Conservation (phyloP, 192 early-diverging fungal genomes). For the Entomortierella chlamydospora region DNA sequence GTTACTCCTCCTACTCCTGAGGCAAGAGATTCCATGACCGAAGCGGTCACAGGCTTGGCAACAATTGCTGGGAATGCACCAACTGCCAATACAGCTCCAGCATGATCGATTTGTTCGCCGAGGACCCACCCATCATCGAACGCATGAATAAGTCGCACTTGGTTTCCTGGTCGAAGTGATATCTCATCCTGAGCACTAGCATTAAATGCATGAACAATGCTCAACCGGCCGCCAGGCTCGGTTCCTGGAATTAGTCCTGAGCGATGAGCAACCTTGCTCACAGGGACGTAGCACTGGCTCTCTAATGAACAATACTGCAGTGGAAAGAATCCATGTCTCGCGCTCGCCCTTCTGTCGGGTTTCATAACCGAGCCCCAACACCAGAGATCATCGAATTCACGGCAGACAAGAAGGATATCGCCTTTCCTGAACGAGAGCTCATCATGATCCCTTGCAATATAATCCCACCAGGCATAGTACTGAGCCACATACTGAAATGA, state of each 20-base stretch:
- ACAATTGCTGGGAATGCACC: constrained; percentile 33
- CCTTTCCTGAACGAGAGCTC: constrained; percentile 52
- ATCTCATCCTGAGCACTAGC: constrained; percentile 33
- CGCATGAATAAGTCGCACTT: constrained; percentile 39
- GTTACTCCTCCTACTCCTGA: constrained; percentile 10
- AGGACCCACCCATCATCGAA: constrained; percentile 52
- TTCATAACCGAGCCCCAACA: constrained; percentile 48
- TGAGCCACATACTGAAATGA: constrained; percentile 51
- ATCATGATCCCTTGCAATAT: constrained; percentile 50
- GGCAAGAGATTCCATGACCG: constrained; percentile 7
- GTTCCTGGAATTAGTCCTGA: constrained; percentile 17
- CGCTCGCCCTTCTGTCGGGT: constrained; percentile 39
- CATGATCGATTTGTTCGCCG: constrained; percentile 50
- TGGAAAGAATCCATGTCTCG: constrained; percentile 49
- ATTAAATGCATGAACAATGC: constrained; percentile 32
- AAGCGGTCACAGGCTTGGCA: constrained; percentile 30
- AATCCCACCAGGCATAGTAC: constrained; percentile 54
- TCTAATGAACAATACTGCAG: constrained; percentile 47
- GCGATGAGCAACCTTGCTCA: constrained; percentile 22
- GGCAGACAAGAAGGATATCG: constrained; percentile 43
- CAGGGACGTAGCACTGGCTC: constrained; percentile 41
- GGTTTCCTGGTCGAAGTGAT: constrained; percentile 47
- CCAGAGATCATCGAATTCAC: constrained; percentile 51
- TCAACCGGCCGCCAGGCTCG: constrained; percentile 37
- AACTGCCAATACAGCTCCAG: constrained; percentile 20